Conservation (phyloP, 2,329 filamentous ascomycete genomes). For the Stachybotrys chlorohalonatus region DNA sequence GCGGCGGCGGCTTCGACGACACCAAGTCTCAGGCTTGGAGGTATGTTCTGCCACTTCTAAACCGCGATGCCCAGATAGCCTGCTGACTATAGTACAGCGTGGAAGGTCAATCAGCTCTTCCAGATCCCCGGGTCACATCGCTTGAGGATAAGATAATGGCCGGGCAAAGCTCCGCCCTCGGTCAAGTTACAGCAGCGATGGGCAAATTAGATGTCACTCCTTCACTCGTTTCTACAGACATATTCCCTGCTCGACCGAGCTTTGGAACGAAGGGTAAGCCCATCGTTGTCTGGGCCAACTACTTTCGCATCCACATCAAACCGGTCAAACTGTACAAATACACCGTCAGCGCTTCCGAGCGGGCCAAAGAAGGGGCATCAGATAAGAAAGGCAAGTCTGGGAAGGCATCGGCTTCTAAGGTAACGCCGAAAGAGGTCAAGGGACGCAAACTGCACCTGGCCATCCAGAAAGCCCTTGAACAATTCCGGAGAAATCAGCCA, state of each 20-base stretch:
- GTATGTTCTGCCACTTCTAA: conserved; percentile 4
- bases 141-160: conserved; percentile 32
- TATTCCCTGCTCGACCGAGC: conserved; percentile 38
- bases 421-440: conserved; percentile 22
- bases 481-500: conserved; percentile 22
- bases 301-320: conserved; percentile 35
- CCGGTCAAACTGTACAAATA: conserved; percentile 34
- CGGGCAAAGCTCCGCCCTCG: conserved; percentile 15
- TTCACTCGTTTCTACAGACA: conserved; percentile 6
- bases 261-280: conserved; percentile 34
- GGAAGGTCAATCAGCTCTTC: conserved; percentile 8
- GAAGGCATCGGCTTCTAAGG: conserved; percentile 1
- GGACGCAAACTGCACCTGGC: conserved; percentile 34
- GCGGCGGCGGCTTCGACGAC: conserved; percentile 4
- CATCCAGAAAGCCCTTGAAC: conserved; percentile 26
- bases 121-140: conserved; percentile 17
- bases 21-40: conserved; percentile 11
- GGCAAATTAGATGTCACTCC: conserved; percentile 19
- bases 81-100: conserved; percentile 11
- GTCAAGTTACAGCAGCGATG: conserved; percentile 25
- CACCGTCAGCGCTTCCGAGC: conserved; percentile 26
- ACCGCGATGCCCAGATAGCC: neutral
- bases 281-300: conserved; percentile 45
- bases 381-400: neutral
- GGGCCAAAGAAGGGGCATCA: conserved; percentile 2